Evolutionary conservation across 2,329 filamentous ascomycete genomes (phyloP), one percentile per base, ranked within the genome.

Genomic region (Xylariales sp.): DNA sequence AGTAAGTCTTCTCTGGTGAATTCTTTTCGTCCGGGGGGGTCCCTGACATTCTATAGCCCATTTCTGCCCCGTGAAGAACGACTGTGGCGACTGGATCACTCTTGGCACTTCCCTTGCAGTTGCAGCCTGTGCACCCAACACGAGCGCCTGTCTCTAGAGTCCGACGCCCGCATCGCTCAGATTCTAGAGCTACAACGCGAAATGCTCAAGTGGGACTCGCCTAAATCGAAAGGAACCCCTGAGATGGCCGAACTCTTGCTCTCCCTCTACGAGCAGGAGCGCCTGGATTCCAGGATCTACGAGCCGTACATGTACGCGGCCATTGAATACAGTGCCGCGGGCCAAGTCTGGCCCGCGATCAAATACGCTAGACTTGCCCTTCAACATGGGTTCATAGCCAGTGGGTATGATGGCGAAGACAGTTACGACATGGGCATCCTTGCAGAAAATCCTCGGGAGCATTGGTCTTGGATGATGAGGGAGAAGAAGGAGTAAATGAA

Each of bases 401-500:
- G 55, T 7, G 60, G 61, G n/a, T 46, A 51, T 32, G 43, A 46
- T 32, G 46, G 62, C 36, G 48, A 38, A 19, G 62, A 64, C 42
- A 53, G 64, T 16, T 6, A 43, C 16, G 61, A 63, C 44, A 62
- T 68, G 62, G 36, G 37, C 39, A 47, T 41, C 46, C 46, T 67
- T 35, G 59, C 52, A 1, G 47, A 49, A 14, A 56, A 67, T 43
- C 63, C 64, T 6, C 60, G 57, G 61, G 43, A 35, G 12, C 65
- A 67, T 52, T 66, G 63, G 64, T 66, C 59, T 46, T 67, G 62
- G 63, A 58, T 60, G 60, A 42, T 58, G 45, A 49, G 60, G 47
- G 56, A 51, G n/a, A 56, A 51, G 42, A 55, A 54, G 9, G 24
- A n/a, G 24, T 8, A 27, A 27, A n/a, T n/a, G n/a, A n/a, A n/a